Conservation (phyloP, 495 filamentous ascomycete species). For the Tuber magnatum region DNA sequence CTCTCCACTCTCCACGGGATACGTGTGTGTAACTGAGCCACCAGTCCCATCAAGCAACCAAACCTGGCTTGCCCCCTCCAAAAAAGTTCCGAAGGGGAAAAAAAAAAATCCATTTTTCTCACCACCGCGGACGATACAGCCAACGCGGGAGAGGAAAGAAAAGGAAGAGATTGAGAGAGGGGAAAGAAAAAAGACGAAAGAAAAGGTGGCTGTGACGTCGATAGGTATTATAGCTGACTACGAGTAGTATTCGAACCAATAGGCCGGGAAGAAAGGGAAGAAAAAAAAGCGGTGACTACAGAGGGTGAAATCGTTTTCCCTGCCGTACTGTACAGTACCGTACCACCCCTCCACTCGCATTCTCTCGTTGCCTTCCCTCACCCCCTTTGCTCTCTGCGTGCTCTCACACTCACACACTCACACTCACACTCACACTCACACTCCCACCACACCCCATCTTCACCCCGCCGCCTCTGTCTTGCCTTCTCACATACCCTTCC, state of each 20-base stretch:
- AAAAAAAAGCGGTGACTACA: neutral
- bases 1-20: neutral
- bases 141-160: neutral
- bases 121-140: neutral
- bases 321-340: neutral
- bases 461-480: constrained; percentile 8
- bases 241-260: neutral
- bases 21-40: constrained; percentile 34
- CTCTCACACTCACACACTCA: neutral
- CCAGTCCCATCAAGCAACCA: constrained; percentile 27
- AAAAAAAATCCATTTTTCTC: neutral
- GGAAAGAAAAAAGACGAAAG: neutral
- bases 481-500: constrained; percentile 10
- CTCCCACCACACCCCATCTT: neutral
- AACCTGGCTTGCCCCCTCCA: constrained; percentile 16
- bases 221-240: neutral
- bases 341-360: neutral
- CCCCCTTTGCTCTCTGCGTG: neutral
- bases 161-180: too few species aligned
- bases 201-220: neutral
- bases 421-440: neutral
- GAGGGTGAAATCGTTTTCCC: neutral
- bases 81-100: constrained; percentile 8
- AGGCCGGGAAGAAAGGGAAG: neutral
- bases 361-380: neutral